Evolutionary conservation across 2,329 filamentous ascomycete genomes (phyloP).

Genomic region (Raffaelea arxii): DNA sequence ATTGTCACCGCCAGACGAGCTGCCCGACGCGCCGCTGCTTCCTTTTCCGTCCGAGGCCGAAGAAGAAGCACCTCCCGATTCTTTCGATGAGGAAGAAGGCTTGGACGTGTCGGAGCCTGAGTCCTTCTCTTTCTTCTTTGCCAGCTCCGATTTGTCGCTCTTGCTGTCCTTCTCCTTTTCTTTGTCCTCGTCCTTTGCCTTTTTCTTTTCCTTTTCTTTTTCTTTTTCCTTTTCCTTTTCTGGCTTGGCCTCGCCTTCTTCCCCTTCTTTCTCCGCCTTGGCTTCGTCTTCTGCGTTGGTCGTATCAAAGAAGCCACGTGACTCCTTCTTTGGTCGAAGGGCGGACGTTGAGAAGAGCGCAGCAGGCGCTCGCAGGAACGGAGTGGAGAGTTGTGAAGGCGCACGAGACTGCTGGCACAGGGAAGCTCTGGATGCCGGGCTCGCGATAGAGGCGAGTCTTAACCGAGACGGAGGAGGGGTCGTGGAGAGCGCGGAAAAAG

Average conservation of each 20-base stretch:
- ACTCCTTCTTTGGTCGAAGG: constrained; percentile 10
- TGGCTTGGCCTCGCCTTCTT: constrained; percentile 1
- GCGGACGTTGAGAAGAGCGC: constrained; percentile 12
- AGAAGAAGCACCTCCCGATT: constrained; percentile 24
- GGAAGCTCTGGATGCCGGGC: not conserved
- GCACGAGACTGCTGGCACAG: not conserved
- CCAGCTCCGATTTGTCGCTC: constrained; percentile 5
- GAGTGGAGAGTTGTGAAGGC: not conserved
- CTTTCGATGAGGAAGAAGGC: constrained; percentile 24
- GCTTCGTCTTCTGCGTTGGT: constrained; percentile 10
- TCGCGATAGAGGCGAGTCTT: constrained; percentile 3
- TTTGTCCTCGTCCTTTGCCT: constrained; percentile 4
- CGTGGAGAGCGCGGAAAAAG: constrained; percentile 5
- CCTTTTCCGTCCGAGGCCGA: constrained; percentile 46
- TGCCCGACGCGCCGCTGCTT: constrained; percentile 14
- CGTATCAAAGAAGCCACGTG: constrained; percentile 14
- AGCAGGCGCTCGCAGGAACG: not conserved
- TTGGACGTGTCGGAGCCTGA: constrained; percentile 31
- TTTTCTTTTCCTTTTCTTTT: not conserved
- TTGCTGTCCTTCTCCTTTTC: constrained; percentile 3
- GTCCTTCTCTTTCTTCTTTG: constrained; percentile 8
- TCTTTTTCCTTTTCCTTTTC: not conserved
- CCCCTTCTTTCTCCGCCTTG: constrained; percentile 10
- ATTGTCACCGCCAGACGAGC: constrained; percentile 45
- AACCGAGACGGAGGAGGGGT: constrained; percentile 2